These are phyloP conservation scores for Pleodorina starrii DNA, from an alignment of 139 green algal species.

Conservation along the genomic window DNA sequence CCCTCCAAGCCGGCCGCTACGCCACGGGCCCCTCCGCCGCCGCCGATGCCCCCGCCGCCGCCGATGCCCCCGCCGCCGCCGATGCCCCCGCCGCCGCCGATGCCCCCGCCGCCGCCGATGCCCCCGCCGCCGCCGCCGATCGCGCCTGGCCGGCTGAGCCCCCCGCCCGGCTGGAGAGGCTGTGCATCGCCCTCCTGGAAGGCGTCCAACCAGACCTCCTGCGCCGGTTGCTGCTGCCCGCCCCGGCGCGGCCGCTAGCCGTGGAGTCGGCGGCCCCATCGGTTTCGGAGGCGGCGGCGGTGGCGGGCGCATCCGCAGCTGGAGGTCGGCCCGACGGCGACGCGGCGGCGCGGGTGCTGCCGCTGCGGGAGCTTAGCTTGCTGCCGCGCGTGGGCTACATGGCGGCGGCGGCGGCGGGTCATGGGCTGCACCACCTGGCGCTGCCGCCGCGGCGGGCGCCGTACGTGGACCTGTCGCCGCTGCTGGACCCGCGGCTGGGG, in stretches of 20 bases:
- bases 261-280: too few relatives aligned
- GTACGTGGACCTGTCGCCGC: constrained; percentile 12
- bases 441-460: neutral
- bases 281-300: neutral
- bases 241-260: neutral
- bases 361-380: neutral
- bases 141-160: neutral
- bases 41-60: neutral
- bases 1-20: neutral
- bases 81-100: neutral
- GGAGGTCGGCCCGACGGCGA: neutral
- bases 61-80: too few relatives aligned
- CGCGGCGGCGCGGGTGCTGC: neutral
- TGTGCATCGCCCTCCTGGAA: neutral
- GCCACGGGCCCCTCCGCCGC: neutral
- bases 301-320: neutral
- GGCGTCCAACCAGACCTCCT: neutral
- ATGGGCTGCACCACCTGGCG: neutral
- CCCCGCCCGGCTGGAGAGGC: neutral
- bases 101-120: neutral
- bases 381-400: neutral
- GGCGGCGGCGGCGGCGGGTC: too few relatives aligned
- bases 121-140: too few relatives aligned
- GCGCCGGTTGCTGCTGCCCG: neutral
- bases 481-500: neutral